phyloP scores from a whole-genome alignment of 2,329 filamentous ascomycete genomes.

The Fusarium caatingaense region DNA sequence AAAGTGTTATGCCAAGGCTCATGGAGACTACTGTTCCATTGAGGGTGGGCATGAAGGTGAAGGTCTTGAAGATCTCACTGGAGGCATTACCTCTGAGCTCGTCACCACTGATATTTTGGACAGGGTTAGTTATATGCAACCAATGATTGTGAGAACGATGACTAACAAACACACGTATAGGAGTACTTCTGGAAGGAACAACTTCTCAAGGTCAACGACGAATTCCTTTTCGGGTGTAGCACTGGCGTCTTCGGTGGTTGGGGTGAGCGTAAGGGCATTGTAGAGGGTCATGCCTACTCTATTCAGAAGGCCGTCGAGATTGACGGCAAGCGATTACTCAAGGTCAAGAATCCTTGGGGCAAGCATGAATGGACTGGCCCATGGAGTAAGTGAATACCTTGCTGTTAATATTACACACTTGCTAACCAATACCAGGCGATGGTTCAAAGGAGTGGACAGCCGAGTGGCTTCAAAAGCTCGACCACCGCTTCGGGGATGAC shows the following conservation, averaged over 20 bases:
- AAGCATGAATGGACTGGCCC: slow-evolving; percentile 83
- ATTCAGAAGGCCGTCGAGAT: slow-evolving; percentile 69
- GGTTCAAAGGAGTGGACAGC: slow-evolving; percentile 87
- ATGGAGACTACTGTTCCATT: slow-evolving; percentile 81
- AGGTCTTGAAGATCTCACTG: slow-evolving; percentile 69
- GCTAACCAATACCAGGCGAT: slow-evolving; percentile 60
- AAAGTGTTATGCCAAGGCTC: slow-evolving; percentile 84
- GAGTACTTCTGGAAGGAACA: slow-evolving; percentile 80
- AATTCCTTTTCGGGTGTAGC: slow-evolving; percentile 76
- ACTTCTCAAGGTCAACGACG: slow-evolving; percentile 79
- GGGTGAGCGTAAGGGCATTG: slow-evolving; percentile 65
- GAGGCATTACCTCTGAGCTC: slow-evolving; percentile 74
- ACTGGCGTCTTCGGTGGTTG: slow-evolving; percentile 56
- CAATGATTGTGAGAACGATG: not conserved
- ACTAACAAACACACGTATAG: slow-evolving; percentile 12
- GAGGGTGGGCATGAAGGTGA: slow-evolving; percentile 76
- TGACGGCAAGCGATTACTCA: slow-evolving; percentile 70
- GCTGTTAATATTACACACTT: fast-evolving
- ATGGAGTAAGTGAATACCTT: slow-evolving; percentile 65
- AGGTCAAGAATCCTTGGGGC: slow-evolving; percentile 83
- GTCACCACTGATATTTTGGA: slow-evolving; percentile 77
- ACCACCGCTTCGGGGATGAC: slow-evolving; percentile 81
- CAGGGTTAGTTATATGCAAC: slow-evolving; percentile 63
- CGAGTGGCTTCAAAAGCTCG: slow-evolving; percentile 78
- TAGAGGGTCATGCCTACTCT: slow-evolving; percentile 70